Percentiles rank a stretch among this genome's conserved stretches.
Evolutionary conservation across 2,329 filamentous ascomycete species (phyloP).

Genomic region (Fusarium temperatum): DNA sequence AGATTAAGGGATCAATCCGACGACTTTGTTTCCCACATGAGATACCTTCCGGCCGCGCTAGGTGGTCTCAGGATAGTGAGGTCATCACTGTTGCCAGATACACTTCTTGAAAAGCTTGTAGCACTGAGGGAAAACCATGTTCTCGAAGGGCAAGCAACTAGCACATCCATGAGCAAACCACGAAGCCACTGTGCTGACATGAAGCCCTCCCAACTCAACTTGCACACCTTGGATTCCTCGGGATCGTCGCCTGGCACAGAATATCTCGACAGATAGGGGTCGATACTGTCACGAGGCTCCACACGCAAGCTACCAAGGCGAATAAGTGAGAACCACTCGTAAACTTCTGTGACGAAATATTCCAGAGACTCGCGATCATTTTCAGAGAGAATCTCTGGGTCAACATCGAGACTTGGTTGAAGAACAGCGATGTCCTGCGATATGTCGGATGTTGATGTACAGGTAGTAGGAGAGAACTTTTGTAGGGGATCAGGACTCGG

Average conservation of each 20-base stretch:
- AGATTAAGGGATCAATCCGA: constrained; percentile 57
- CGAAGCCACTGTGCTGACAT: constrained; percentile 63
- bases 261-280: constrained; percentile 77
- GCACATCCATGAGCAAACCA: constrained; percentile 55
- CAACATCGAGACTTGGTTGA: constrained; percentile 40
- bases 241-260: constrained; percentile 57
- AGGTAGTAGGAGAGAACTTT: constrained; percentile 54
- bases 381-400: constrained; percentile 42
- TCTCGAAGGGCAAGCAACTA: constrained; percentile 54
- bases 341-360: constrained; percentile 69
- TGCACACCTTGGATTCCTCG: constrained; percentile 52
- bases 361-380: constrained; percentile 63
- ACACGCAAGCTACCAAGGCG: constrained; percentile 73
- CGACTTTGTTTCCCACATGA: constrained; percentile 67
- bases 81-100: constrained; percentile 57
- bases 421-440: constrained; percentile 28
- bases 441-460: constrained; percentile 46
- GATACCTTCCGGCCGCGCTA: constrained; percentile 59
- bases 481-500: constrained; percentile 60
- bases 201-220: constrained; percentile 68
- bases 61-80: constrained; percentile 64
- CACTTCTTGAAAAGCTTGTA: constrained; percentile 59
- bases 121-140: constrained; percentile 66
- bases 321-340: constrained; percentile 80
- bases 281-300: constrained; percentile 63